Percentiles rank a stretch among this genome's conserved stretches.
Evolutionary conservation across 1,139 yeast genomes (phyloP).

Genomic region (Suhomyces bribrorum): DNA sequence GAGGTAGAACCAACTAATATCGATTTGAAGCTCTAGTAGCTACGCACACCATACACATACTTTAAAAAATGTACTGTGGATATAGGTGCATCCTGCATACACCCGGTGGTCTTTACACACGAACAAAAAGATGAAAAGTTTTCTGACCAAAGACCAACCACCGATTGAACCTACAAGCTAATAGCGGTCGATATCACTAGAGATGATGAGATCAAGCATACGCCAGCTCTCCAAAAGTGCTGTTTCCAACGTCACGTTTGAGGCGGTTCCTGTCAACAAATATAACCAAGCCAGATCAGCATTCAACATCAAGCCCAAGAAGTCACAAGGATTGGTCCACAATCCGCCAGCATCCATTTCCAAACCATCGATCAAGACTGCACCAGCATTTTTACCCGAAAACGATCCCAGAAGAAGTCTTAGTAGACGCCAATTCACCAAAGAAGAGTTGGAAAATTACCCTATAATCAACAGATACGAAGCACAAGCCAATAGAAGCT

Average conservation of each 20-base stretch:
- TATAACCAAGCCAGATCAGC: conserved; percentile 42
- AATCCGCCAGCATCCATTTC: conserved; percentile 36
- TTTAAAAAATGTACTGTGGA: too few species aligned
- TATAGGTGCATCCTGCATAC: background rate
- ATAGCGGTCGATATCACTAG: background rate
- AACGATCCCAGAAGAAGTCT: conserved; percentile 57
- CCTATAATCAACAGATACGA: conserved; percentile 47
- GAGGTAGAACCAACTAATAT: too few species aligned
- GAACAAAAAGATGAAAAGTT: conserved; percentile 10
- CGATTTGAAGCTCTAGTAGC: too few species aligned
- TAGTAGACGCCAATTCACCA: conserved; percentile 26
- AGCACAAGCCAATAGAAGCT: conserved; percentile 44
- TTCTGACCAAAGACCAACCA: conserved; percentile 2
- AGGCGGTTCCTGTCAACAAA: conserved; percentile 40
- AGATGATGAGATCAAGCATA: conserved; percentile 16
- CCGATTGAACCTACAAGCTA: too few species aligned
- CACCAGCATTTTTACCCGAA: conserved; percentile 69
- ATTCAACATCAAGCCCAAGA: conserved; percentile 45
- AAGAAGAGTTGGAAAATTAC: conserved; percentile 51
- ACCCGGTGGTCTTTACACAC: conserved; percentile 1
- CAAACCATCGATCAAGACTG: conserved; percentile 46
- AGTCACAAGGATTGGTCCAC: conserved; percentile 41
- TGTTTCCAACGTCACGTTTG: conserved; percentile 26
- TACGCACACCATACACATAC: too few species aligned
- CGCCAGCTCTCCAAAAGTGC: conserved; percentile 14